These are phyloP conservation scores for Phytophthora rubi DNA, from an alignment of 352 stramenopile species.

Conservation along the genomic window DNA sequence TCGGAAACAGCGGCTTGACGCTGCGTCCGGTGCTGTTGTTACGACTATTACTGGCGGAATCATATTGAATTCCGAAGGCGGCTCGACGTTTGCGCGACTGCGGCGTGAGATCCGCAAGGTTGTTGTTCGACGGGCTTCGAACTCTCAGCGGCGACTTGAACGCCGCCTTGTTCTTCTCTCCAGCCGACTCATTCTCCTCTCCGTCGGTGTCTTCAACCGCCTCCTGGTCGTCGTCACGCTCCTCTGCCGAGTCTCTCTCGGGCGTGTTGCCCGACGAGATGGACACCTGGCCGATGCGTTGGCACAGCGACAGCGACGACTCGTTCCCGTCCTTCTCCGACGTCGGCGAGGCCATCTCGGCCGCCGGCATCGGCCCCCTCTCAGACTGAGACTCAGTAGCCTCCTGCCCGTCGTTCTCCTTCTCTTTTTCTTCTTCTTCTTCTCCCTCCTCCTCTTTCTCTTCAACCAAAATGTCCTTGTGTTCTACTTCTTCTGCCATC, in stretches of 20 bases:
- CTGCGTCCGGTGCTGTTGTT: slow-evolving; percentile 23
- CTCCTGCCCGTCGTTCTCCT: background rate
- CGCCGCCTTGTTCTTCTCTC: slow-evolving; percentile 17
- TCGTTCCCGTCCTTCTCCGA: slow-evolving; percentile 42
- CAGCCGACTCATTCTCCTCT: slow-evolving; percentile 26
- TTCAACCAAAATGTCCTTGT: slow-evolving; percentile 8
- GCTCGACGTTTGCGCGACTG: slow-evolving; percentile 45
- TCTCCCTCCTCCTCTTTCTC: slow-evolving; percentile 4
- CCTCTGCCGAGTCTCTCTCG: slow-evolving; percentile 10
- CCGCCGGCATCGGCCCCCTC: slow-evolving; percentile 13
- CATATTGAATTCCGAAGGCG: slow-evolving; percentile 26
- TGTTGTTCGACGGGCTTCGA: slow-evolving; percentile 29
- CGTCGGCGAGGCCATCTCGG: slow-evolving; percentile 25
- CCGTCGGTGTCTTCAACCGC: slow-evolving; percentile 24
- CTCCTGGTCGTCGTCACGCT: slow-evolving; percentile 11
- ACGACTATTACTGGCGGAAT: slow-evolving; percentile 20
- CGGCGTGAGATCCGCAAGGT: slow-evolving; percentile 35
- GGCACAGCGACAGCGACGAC: slow-evolving; percentile 69
- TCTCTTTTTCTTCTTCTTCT: slow-evolving; percentile 12
- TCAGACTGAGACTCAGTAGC: background rate
- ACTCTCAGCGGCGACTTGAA: slow-evolving; percentile 30
- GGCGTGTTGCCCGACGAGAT: slow-evolving; percentile 56
- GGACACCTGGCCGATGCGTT: slow-evolving; percentile 79
- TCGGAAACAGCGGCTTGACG: slow-evolving; percentile 49
- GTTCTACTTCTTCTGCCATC: slow-evolving; percentile 12